Evolutionary conservation across 306 rosid species (phyloP).

Genomic region (Cyamopsis tetragonoloba): DNA sequence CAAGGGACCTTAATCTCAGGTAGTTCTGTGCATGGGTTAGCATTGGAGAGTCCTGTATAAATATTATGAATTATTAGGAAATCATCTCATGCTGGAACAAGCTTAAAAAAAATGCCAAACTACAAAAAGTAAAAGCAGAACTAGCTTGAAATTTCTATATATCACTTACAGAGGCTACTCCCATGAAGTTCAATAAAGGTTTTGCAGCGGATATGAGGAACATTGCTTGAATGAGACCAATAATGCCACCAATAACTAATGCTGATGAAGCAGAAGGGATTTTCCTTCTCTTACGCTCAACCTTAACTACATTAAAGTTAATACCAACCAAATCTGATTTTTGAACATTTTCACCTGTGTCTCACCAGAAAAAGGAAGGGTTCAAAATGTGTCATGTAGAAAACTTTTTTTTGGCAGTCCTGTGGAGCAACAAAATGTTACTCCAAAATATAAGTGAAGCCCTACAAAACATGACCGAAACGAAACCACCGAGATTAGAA

Average conservation of each 20-base stretch:
- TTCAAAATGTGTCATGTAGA: background rate
- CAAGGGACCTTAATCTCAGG: constrained; percentile 69
- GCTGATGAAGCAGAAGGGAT: constrained; percentile 87
- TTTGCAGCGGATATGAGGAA: constrained; percentile 62
- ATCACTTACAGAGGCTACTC: constrained; percentile 55
- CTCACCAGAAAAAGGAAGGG: constrained; percentile 17
- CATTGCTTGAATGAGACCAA: constrained; percentile 65
- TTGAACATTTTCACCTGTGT: constrained; percentile 31
- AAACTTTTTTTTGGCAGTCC: background rate
- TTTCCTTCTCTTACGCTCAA: constrained; percentile 37
- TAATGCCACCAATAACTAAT: constrained; percentile 61
- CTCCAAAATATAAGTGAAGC: too few species aligned
- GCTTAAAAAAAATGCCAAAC: background rate
- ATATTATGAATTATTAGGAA: background rate
- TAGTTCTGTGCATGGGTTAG: constrained; percentile 56
- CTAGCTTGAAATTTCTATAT: background rate
- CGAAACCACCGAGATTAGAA: background rate
- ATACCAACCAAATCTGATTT: constrained; percentile 24
- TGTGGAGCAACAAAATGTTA: background rate
- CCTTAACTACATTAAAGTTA: constrained; percentile 29
- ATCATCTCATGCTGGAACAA: constrained; percentile 7
- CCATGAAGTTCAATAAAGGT: constrained; percentile 73
- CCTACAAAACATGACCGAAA: too few species aligned
- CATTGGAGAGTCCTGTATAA: constrained; percentile 70
- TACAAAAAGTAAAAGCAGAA: background rate